These are phyloP conservation scores for Lycium barbarum DNA, from an alignment of 257 asterid species.

Conservation along the genomic window DNA sequence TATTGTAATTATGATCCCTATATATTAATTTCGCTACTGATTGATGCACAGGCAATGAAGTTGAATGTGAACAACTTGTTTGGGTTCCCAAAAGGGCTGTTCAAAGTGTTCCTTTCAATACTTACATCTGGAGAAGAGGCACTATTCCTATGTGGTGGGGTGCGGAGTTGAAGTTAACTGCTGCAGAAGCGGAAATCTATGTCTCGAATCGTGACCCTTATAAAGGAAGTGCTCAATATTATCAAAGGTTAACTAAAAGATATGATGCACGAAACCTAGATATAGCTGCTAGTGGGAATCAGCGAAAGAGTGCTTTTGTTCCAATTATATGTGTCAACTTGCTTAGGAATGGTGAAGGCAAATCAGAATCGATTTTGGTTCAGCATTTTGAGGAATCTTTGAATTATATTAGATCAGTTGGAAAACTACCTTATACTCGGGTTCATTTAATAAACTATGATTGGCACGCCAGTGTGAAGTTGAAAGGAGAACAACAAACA, in stretches of 20 bases:
- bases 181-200: slow-evolving; percentile 99
- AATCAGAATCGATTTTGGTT: slow-evolving; percentile 90
- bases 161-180: slow-evolving; percentile 94
- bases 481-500: slow-evolving; percentile 96
- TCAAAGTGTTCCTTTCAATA: slow-evolving; percentile 89
- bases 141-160: slow-evolving; percentile 99
- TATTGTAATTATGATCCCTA: slow-evolving; percentile 24
- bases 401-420: slow-evolving; percentile 71
- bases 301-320: slow-evolving; percentile 81
- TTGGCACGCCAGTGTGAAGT: slow-evolving; percentile 97
- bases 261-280: slow-evolving; percentile 81
- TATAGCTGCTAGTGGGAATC: slow-evolving; percentile 63
- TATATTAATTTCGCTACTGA: slow-evolving; percentile 30
- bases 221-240: slow-evolving; percentile 88
- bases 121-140: slow-evolving; percentile 97
- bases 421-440: slow-evolving; percentile 83
- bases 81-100: slow-evolving; percentile 85
- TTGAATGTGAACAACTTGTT: slow-evolving; percentile 96
- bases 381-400: slow-evolving; percentile 94
- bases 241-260: slow-evolving; percentile 90
- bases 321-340: slow-evolving; percentile 93
- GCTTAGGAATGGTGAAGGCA: slow-evolving; percentile 89
- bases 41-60: slow-evolving; percentile 88
- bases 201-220: slow-evolving; percentile 90
- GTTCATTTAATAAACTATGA: slow-evolving; percentile 93